Evolutionary conservation across 2,329 filamentous ascomycete genomes (phyloP).

Genomic region (Fusarium marasasianum): DNA sequence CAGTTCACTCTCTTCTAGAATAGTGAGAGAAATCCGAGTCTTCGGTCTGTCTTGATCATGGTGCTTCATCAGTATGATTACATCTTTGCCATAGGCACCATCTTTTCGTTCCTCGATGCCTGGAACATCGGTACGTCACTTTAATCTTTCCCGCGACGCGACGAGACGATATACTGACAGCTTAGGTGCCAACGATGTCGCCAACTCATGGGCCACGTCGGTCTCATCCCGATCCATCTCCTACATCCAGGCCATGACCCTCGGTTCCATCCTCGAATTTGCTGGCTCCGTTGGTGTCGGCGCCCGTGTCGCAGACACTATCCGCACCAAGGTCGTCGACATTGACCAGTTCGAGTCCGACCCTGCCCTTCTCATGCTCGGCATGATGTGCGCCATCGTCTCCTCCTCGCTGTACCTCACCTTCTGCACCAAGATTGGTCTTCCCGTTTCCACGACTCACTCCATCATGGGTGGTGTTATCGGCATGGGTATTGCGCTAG

Average conservation of each 20-base stretch:
- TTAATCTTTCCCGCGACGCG: no score
- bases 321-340: conserved; percentile 68
- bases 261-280: conserved; percentile 70
- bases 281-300: conserved; percentile 68
- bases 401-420: conserved; percentile 66
- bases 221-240: conserved; percentile 74
- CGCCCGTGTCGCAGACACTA: conserved; percentile 68
- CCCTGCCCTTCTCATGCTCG: conserved; percentile 67
- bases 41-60: conserved; percentile 17
- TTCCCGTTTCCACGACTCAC: conserved; percentile 70
- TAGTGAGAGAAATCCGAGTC: conserved; percentile 1
- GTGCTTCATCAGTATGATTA: conserved; percentile 65
- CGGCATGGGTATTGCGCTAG: conserved; percentile 66
- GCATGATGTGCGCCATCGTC: conserved; percentile 65
- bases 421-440: conserved; percentile 61
- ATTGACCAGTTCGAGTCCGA: conserved; percentile 56
- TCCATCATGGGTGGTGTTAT: conserved; percentile 69
- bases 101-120: conserved; percentile 72
- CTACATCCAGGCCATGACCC: conserved; percentile 67
- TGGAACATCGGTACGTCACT: conserved; percentile 66
- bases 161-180: background rate
- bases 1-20: conserved; percentile 21
- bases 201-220: conserved; percentile 80
- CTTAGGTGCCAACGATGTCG: conserved; percentile 66
- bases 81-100: conserved; percentile 70